Evolutionary conservation across 2,329 filamentous ascomycete species (phyloP), one percentile per base, ranked within the genome.

Genomic region (Cordyceps farinosa): DNA sequence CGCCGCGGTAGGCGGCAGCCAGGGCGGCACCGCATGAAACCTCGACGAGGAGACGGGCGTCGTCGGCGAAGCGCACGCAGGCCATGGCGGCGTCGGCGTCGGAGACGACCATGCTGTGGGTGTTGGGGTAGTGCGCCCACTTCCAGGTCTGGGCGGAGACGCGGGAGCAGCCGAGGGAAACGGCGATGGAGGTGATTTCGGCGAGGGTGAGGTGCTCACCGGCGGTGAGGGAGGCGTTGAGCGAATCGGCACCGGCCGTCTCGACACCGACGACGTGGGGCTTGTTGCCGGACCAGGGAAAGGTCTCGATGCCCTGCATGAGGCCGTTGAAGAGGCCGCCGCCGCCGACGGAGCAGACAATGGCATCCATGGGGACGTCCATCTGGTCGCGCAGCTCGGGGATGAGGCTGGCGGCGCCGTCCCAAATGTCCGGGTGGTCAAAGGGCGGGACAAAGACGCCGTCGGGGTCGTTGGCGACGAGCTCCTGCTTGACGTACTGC

Each of bases 11-110:
- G 64, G 82, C 87, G 3, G 85, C 74, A 1, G 89, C 91, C 13
- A 96, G 76, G 59, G 89, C 90, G 6, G 94, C 92, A 1, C 93
- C 92, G 73, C 94, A 97, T 0, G 92, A 87, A 42, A 89, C 80
- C 78, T 98, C 94, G 3, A 97, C 91, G 63, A 97, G 79, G 63
- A 94, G 77, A 32, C 90, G 80, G 69, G 93, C 90, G 65, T 96
- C 92, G 67, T 97, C 90, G 10, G 91, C 88, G 66, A 97, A 87
- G 30, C 85, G 81, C 70, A 89, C 87, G 61, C 89, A 90, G 3
- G 88, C 92, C 76, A 88, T 84, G 27, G 90, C 91, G 0, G 94
- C 93, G 70, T 95, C 90, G 3, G 86, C 87, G 57, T 79, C 77
- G 4, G 71, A 70, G 30, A 79, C 74, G 57, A 77, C 74, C 8